Evolutionary conservation across 2,329 filamentous ascomycete species (phyloP).

Genomic region (Xylariaceae sp.): DNA sequence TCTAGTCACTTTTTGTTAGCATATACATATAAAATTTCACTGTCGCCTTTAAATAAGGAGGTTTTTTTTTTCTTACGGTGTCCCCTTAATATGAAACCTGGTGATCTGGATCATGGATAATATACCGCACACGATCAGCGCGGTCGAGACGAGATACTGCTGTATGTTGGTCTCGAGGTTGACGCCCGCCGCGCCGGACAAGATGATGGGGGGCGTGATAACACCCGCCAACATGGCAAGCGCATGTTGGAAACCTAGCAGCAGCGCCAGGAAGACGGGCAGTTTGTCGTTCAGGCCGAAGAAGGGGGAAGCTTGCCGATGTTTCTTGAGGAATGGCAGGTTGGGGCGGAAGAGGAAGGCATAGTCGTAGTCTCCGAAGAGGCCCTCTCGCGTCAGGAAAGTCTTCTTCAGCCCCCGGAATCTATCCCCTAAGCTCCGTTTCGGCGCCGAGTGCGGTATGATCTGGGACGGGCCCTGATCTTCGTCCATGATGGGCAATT

Average conservation of each 20-base stretch:
- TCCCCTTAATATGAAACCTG: constrained; percentile 65
- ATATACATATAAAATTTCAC: too few relatives aligned
- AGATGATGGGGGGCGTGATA: constrained; percentile 73
- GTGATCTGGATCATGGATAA: constrained; percentile 74
- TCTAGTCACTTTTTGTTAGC: constrained; percentile 32
- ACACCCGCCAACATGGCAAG: constrained; percentile 71
- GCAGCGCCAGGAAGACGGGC: constrained; percentile 66
- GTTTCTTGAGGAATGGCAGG: constrained; percentile 72
- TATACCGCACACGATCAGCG: constrained; percentile 72
- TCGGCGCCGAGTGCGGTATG: constrained; percentile 34
- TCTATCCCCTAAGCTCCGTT: constrained; percentile 30
- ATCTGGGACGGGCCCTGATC: constrained; percentile 49
- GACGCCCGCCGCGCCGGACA: constrained; percentile 55
- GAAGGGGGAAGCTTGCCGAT: constrained; percentile 60
- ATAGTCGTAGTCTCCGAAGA: constrained; percentile 87
- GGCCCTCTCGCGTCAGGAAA: constrained; percentile 59
- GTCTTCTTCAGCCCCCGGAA: constrained; percentile 33
- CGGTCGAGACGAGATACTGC: constrained; percentile 74
- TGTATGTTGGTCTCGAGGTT: constrained; percentile 56
- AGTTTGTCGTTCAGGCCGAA: constrained; percentile 78
- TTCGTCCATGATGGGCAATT: constrained; percentile 46
- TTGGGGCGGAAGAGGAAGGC: constrained; percentile 77
- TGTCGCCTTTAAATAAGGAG: not conserved
- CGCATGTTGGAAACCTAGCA: constrained; percentile 75
- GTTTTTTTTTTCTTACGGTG: constrained; percentile 43